A percentile compares a stretch with the other conserved stretches of the same genome.
Evolutionary conservation across 2,329 filamentous ascomycete species (phyloP).

Genomic region (Sarocladiaceae sp.): DNA sequence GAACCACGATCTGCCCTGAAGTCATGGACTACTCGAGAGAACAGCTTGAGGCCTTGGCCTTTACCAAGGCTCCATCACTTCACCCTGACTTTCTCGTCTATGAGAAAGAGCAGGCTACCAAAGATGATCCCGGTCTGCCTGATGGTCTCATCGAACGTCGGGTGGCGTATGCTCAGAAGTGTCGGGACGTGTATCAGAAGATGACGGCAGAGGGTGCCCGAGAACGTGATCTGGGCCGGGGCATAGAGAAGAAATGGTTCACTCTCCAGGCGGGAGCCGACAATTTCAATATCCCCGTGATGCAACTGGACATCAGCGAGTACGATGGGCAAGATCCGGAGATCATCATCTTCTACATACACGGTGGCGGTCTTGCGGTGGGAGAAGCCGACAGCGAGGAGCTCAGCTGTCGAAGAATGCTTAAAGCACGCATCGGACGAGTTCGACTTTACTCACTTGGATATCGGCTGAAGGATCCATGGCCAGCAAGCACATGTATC

Average conservation of each 20-base stretch:
- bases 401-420: slow-evolving; percentile 36
- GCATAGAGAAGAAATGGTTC: slow-evolving; percentile 22
- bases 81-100: slow-evolving; percentile 34
- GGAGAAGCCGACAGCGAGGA: slow-evolving; percentile 45
- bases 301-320: slow-evolving; percentile 23
- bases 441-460: slow-evolving; percentile 37
- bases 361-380: slow-evolving; percentile 40
- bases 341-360: slow-evolving; percentile 37
- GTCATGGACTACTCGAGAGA: slow-evolving; percentile 3
- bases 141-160: slow-evolving; percentile 23
- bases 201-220: slow-evolving; percentile 29
- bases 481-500: slow-evolving; percentile 31
- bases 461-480: slow-evolving; percentile 37
- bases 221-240: slow-evolving; percentile 30
- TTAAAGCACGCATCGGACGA: slow-evolving; percentile 20
- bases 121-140: background rate
- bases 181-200: slow-evolving; percentile 27
- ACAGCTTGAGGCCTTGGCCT: slow-evolving; percentile 18
- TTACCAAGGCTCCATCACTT: slow-evolving; percentile 29
- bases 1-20: no score
- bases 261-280: slow-evolving; percentile 26
- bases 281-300: slow-evolving; percentile 26
- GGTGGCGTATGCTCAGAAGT: slow-evolving; percentile 32
- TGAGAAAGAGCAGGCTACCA: slow-evolving; percentile 20
- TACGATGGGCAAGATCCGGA: slow-evolving; percentile 13